phyloP scores from a whole-genome alignment of 2,329 filamentous ascomycete genomes.

The Microcera coccophila region DNA sequence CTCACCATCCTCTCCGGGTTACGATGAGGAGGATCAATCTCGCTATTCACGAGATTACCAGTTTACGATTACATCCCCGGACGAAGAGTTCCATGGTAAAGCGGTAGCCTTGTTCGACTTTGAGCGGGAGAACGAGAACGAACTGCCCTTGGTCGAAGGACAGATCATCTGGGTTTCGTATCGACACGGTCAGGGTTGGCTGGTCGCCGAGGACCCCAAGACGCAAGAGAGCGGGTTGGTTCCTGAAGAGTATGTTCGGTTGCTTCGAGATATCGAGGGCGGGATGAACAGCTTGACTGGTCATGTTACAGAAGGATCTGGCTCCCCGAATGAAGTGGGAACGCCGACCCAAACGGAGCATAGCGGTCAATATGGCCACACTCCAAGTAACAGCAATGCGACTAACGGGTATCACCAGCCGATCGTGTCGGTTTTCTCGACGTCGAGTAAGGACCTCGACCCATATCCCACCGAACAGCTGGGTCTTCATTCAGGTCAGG shows the following conservation, averaged over 20 bases:
- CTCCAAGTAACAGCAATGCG: slow-evolving; percentile 41
- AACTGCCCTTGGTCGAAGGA: slow-evolving; percentile 85
- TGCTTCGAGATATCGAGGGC: slow-evolving; percentile 89
- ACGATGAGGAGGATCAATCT: slow-evolving; percentile 62
- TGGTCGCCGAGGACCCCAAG: slow-evolving; percentile 93
- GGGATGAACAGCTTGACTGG: slow-evolving; percentile 72
- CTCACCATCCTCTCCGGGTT: slow-evolving; percentile 55
- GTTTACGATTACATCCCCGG: slow-evolving; percentile 89
- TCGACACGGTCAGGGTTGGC: slow-evolving; percentile 92
- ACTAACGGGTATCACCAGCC: slow-evolving; percentile 66
- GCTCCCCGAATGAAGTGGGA: slow-evolving; percentile 52
- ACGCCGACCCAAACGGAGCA: slow-evolving; percentile 62
- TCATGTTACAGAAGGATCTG: slow-evolving; percentile 51
- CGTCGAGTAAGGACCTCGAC: slow-evolving; percentile 65
- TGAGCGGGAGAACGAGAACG: slow-evolving; percentile 91
- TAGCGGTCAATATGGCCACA: slow-evolving; percentile 42
- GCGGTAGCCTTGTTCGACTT: slow-evolving; percentile 96
- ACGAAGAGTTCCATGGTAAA: slow-evolving; percentile 97
- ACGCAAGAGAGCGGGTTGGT: slow-evolving; percentile 92
- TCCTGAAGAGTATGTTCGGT: slow-evolving; percentile 90
- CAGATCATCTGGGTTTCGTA: slow-evolving; percentile 97
- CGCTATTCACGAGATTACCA: slow-evolving; percentile 89
- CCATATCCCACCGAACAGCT: slow-evolving; percentile 64
- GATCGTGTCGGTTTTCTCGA: slow-evolving; percentile 65
- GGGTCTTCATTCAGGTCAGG: slow-evolving; percentile 58